Base-by-base conservation (phyloP, 2,329 filamentous ascomycete species). In the Penicillium griseofulvum region DNA sequence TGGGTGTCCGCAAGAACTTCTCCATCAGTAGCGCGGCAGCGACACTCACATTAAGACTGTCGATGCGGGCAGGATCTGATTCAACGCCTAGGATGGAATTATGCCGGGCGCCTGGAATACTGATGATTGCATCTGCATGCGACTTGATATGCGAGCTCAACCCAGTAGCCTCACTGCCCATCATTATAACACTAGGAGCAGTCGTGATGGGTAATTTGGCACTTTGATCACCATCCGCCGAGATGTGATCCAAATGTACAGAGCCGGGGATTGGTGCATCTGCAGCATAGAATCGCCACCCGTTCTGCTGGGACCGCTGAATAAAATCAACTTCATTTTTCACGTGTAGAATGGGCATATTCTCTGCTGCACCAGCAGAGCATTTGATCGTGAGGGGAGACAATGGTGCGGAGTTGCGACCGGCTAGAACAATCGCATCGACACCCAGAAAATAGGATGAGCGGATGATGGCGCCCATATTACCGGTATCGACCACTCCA, bases 41-140 rank as follows among this genome's bases (percentile, higher is more conserved):
- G 19, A 96, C 92, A 68, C 90, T 91, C 37, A 97, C 94, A 70
- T 99, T 97, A 71, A 99, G 76, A 71, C 91, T 96, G 73, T 97
- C 93, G 3, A 99, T 85, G 1, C 81, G 69, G 62, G 85, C 70
- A 5, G 68, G 68, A 60, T 77, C 74, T 16, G 69, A 66, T 11
- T 63, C 57, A 10, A 68, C 60, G 2, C 69, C 68, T 10, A 68
- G 45, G 5, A 66, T 59, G 67, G 82, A 69, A 66, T 78, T 59
- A 68, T 76, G 39, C 73, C 81, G 61, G 62, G 75, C 71, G 71
- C 82, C 71, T 71, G 83, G 61, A 51, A 99, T 90, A 7, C 86
- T 81, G 16, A 87, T 77, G 26, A 79, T 77, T 19, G 76, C 76
- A 67, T 96, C 85, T 0, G 89, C 87, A 54, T 83, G 80, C 39